phyloP scores from a whole-genome alignment of 73 alveolate genomes.

The Effrenium voratum region DNA sequence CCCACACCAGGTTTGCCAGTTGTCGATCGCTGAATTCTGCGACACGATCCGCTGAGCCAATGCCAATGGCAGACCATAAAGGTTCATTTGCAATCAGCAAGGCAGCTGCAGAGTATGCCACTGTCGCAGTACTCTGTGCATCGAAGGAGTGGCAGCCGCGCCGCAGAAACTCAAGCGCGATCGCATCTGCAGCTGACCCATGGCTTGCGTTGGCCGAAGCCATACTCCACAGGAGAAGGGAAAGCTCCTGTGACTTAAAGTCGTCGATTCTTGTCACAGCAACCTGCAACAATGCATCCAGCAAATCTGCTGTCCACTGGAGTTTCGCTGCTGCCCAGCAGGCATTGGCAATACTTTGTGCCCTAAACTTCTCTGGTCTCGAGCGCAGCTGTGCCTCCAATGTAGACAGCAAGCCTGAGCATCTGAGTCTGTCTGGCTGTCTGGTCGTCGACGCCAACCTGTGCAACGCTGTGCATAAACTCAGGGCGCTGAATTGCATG shows the following conservation, averaged over 20 bases:
- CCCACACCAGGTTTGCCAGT: slow-evolving; percentile 88
- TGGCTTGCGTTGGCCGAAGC: background rate
- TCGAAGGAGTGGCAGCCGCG: slow-evolving; percentile 70
- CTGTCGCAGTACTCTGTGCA: slow-evolving; percentile 88
- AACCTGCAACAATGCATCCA: background rate
- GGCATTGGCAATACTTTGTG: slow-evolving; percentile 74
- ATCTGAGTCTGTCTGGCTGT: background rate
- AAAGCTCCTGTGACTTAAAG: slow-evolving; percentile 65
- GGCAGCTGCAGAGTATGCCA: slow-evolving; percentile 65
- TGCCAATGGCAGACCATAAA: slow-evolving; percentile 45
- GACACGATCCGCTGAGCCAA: slow-evolving; percentile 48
- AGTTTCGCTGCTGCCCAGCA: slow-evolving; percentile 89
- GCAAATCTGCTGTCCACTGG: background rate
- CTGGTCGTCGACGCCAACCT: background rate
- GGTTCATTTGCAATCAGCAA: slow-evolving; percentile 40
- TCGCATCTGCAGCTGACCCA: background rate
- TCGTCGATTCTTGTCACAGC: background rate
- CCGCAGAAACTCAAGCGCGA: slow-evolving; percentile 25
- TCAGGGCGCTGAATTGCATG: slow-evolving; percentile 51
- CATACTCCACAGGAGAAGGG: slow-evolving; percentile 79
- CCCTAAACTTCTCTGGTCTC: slow-evolving; percentile 72
- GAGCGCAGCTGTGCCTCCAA: slow-evolving; percentile 41
- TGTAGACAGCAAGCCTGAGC: slow-evolving; percentile 35
- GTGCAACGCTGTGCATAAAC: slow-evolving; percentile 69
- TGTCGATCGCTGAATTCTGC: slow-evolving; percentile 84